Conservation (phyloP, 257 asterid genomes). For the Capsicum chinense region DNA sequence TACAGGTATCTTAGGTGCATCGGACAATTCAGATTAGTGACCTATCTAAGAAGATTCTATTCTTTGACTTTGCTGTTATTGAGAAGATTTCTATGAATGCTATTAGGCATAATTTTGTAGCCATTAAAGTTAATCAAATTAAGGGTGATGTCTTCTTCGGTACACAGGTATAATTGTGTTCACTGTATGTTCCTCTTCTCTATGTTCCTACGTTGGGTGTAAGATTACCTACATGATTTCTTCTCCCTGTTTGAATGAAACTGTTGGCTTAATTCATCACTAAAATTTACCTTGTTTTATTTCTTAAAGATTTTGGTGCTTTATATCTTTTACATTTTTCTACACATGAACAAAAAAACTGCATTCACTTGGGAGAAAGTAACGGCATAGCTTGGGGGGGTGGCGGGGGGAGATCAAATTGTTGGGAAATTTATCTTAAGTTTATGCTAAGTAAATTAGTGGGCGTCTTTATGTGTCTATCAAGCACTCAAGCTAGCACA, state of each 20-base stretch:
- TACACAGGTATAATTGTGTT: too few species aligned
- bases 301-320: neutral
- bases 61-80: conserved; percentile 57
- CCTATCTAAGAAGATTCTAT: conserved; percentile 64
- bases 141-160: too few species aligned
- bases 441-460: neutral
- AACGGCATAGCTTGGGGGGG: neutral
- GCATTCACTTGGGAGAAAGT: neutral
- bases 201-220: too few species aligned
- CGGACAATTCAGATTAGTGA: conserved; percentile 69
- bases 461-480: neutral
- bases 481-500: neutral
- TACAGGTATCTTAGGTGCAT: conserved; percentile 83
- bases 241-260: too few species aligned
- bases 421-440: neutral
- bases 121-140: too few species aligned
- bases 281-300: neutral
- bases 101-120: too few species aligned
- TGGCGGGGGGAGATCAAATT: neutral
- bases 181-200: too few species aligned
- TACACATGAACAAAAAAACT: neutral
- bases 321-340: neutral
- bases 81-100: too few species aligned
- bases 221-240: too few species aligned
- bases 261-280: too few species aligned